Conservation (phyloP, 164 flowering plant genomes). For the Chimonanthus salicifolius region DNA sequence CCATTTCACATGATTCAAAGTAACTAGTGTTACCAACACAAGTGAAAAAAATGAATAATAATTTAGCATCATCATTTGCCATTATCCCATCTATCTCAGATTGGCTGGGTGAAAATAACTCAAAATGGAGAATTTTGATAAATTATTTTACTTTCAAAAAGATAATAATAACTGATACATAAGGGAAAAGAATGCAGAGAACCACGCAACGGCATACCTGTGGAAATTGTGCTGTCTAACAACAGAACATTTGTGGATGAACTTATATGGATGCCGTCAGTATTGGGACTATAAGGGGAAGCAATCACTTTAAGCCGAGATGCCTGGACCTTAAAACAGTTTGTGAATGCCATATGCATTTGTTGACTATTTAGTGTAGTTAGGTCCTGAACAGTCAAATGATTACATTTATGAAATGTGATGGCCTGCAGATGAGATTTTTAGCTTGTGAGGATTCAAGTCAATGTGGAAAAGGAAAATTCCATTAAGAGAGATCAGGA, state of each 20-base stretch:
- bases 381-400: conserved; percentile 48
- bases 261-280: conserved; percentile 93
- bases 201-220: conserved; percentile 42
- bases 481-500: background rate
- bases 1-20: background rate
- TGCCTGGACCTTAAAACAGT: conserved; percentile 42
- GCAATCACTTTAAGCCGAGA: conserved; percentile 53
- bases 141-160: too few relatives aligned
- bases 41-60: too few relatives aligned
- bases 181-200: background rate
- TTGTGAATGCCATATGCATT: conserved; percentile 80
- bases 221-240: conserved; percentile 42
- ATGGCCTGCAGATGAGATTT: conserved; percentile 55
- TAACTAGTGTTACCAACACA: background rate
- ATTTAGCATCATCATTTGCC: too few relatives aligned
- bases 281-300: conserved; percentile 78
- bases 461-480: background rate
- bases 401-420: conserved; percentile 74
- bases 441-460: background rate
- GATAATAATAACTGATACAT: too few relatives aligned
- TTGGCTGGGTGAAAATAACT: too few relatives aligned
- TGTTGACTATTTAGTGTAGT: conserved; percentile 64
- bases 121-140: too few relatives aligned
- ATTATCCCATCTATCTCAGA: too few relatives aligned
- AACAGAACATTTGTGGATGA: conserved; percentile 49